Evolutionary conservation across 352 stramenopile species (phyloP), one percentile per base, ranked within the genome.

Genomic region (Globisporangium nodosum): DNA sequence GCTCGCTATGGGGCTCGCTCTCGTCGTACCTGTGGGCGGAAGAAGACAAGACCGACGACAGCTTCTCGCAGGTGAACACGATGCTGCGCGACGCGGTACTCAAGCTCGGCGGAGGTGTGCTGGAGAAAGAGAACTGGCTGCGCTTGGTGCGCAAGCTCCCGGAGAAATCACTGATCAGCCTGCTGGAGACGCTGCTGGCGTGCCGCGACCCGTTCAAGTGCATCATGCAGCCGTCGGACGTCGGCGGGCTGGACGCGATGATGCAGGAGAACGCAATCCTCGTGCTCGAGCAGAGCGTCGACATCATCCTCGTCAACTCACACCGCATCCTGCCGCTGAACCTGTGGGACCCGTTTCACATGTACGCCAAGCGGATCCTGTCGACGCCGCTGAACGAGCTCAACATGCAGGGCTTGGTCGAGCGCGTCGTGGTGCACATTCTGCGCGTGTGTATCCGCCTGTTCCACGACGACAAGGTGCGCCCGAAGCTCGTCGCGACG

Each of bases 191-290:
- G 21, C 61, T 95, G 35, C 69, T 95, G 16, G 76, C 81, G 4
- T 90, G 77, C 35, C 74, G 79, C 7, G 83, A 92, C 46, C 79
- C 81, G 33, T 91, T 90, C 61, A 91, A 94, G 61, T 81, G 83
- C 56, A 78, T 92, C 33, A 58, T 91, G 54, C 69, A 80, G 52
- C 66, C 75, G 16, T 80, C 75, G 21, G 27, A 33, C 3, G 49
- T 63, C 4, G 66, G 64, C 3, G 74, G 74, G 15, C 69, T 87
- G 4, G 81, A 93, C 55, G 77, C 78, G 8, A 94, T 94, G 85
- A 88, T 92, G 75, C 85, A 94, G 60, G 85, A 94, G 54, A 92
- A 95, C 21, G 85, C 85, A 11, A 95, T 95, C 39, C 61, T 95
- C n/a, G 83, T 91, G 56, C 70, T 93, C 18, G 85, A 95, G 61